Evolutionary conservation across 306 rosid species (phyloP).

Genomic region (Sesbania bispinosa): DNA sequence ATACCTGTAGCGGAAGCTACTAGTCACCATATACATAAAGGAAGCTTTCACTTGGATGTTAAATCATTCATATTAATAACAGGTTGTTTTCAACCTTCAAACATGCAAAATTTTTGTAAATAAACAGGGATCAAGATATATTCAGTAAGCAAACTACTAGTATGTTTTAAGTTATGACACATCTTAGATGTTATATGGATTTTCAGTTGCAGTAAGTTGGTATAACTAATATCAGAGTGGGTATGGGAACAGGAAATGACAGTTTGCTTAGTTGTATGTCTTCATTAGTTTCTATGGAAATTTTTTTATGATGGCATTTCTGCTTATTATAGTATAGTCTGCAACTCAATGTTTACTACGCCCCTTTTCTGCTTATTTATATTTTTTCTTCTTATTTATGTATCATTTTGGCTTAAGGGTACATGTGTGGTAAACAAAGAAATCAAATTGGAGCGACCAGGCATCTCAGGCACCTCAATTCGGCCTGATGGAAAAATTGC

Average conservation of each 20-base stretch:
- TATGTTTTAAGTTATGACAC: background rate
- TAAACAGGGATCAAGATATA: background rate
- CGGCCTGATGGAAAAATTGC: conserved; percentile 75
- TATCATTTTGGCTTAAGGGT: conserved; percentile 43
- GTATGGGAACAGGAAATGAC: too few relatives aligned
- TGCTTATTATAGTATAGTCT: too few relatives aligned
- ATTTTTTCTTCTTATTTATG: background rate
- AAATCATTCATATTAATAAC: background rate
- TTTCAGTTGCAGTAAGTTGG: background rate
- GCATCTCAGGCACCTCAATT: conserved; percentile 76
- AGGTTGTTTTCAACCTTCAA: background rate
- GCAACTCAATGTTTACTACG: background rate
- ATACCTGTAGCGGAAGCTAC: background rate
- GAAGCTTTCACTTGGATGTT: background rate
- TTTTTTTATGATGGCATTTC: conserved; percentile 1
- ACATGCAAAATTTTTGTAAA: background rate
- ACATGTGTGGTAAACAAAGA: conserved; percentile 68
- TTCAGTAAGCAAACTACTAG: background rate
- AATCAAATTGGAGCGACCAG: conserved; percentile 81
- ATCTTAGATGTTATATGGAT: background rate
- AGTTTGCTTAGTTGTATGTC: conserved; percentile 14
- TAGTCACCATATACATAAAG: background rate
- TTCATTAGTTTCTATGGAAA: conserved; percentile 14
- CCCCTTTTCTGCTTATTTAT: conserved; percentile 5
- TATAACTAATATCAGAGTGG: background rate